Conservation (phyloP, 768 basidiomycete species). For the Kwoniella shandongensis region DNA sequence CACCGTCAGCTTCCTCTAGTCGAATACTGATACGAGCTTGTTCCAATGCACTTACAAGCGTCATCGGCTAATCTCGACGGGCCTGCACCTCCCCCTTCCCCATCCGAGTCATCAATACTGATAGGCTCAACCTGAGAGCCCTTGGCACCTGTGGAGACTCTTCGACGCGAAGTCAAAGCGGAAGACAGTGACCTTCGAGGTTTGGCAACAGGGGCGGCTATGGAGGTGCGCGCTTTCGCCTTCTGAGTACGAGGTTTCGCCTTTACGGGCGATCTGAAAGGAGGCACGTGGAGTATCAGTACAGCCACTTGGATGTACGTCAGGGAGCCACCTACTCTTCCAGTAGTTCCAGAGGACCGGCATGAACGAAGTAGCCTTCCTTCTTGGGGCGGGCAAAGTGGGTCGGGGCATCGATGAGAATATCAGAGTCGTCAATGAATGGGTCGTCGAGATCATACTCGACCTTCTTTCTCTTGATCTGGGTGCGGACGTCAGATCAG, state of each 20-base stretch:
- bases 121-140: slow-evolving; percentile 25
- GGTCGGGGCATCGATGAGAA: slow-evolving; percentile 83
- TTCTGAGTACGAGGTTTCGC: slow-evolving; percentile 16
- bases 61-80: slow-evolving; percentile 9
- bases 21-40: too few species aligned
- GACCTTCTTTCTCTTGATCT: slow-evolving; percentile 47
- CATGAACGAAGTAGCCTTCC: slow-evolving; percentile 76
- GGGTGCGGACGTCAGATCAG: neutral
- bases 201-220: neutral
- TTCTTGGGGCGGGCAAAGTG: slow-evolving; percentile 89
- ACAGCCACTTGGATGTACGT: neutral
- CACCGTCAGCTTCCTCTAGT: neutral
- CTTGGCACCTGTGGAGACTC: neutral
- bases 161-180: slow-evolving; percentile 1
- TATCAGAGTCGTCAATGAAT: slow-evolving; percentile 96
- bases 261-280: slow-evolving; percentile 21
- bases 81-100: slow-evolving; percentile 14
- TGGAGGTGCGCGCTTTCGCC: slow-evolving; percentile 7
- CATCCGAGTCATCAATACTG: slow-evolving; percentile 36
- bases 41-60: too few species aligned
- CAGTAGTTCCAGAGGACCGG: slow-evolving; percentile 80
- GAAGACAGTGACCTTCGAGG: slow-evolving; percentile 17
- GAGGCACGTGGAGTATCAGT: neutral
- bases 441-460: slow-evolving; percentile 86
- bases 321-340: slow-evolving; percentile 59